Evolutionary conservation across 495 filamentous ascomycete genomes (phyloP), one percentile per base, ranked within the genome.

Genomic region (Aspergillus homomorphus): DNA sequence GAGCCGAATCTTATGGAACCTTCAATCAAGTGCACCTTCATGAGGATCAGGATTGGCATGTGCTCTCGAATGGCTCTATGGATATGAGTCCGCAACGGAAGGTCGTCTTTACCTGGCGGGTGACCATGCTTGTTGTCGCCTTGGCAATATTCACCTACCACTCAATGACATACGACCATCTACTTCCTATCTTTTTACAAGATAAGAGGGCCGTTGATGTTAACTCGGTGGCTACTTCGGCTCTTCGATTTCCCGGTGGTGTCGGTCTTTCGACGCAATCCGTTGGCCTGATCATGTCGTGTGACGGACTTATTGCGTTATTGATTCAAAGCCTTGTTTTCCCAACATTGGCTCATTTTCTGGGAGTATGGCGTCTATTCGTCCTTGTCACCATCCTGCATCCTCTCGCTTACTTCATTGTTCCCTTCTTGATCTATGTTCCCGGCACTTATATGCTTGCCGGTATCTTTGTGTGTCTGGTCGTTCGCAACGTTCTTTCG

Each of bases 131-230:
- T 5, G 81, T 90, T 18, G 54, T 87, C 19, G 84, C 90, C 4
- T 76, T 94, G 24, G 86, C 87, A 5, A 90, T 94, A 58, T 94
- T 91, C 73, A 91, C 89, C 1, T 93, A 92, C 58, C 90, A 93
- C 66, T 88, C 84, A 41, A 94, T 94, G 90, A 89, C 88, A 15
- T 94, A 88, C 62, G 90, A 93, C 61, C 88, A 91, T 69, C 81
- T 94, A 0, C 72, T 94, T 38, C 90, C 90, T 5, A 93, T 94
- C 24, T 94, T 92, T 72, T 76, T 92, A 19, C 89, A 93, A 69
- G 90, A 94, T 60, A 77, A 85, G 48, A 77, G 75, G 1, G 62
- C 65, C 5, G 64, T 61, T 21, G 65, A 65, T 30, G 41, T 73
- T 9, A 60, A 64, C 18, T 28, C 64, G 19, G 56, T 64, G 18